phyloP scores from a whole-genome alignment of 2,329 filamentous ascomycete genomes.

The Fusarium camptoceras region DNA sequence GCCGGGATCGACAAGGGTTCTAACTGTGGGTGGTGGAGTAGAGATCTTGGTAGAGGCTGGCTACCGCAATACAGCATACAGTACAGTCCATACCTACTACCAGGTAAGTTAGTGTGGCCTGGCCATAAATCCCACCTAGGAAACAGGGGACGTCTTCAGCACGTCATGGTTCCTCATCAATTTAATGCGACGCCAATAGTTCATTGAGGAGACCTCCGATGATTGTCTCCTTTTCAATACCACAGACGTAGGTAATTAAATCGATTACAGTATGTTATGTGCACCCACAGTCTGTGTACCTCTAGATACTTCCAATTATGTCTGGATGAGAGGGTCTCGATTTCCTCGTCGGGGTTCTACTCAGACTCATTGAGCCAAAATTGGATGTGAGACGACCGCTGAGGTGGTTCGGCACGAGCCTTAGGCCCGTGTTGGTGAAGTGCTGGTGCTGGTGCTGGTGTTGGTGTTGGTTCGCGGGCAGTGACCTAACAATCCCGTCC shows the following conservation, averaged over 20 bases:
- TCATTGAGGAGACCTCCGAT: background rate
- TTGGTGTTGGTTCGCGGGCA: conserved; percentile 13
- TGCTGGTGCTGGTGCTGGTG: conserved; percentile 14
- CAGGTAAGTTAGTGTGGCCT: conserved; percentile 1
- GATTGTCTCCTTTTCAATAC: background rate
- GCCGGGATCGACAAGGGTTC: conserved; percentile 44
- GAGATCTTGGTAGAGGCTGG: conserved; percentile 25
- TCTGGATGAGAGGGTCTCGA: conserved; percentile 8
- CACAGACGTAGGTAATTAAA: background rate
- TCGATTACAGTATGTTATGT: background rate
- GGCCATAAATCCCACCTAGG: conserved; percentile 10
- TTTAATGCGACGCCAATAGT: conserved; percentile 17
- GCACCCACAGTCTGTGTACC: background rate
- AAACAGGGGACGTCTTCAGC: conserved; percentile 22
- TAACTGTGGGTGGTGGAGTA: conserved; percentile 37
- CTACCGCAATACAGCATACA: background rate
- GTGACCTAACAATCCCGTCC: background rate
- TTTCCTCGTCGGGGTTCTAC: conserved; percentile 19
- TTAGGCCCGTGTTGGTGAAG: conserved; percentile 22
- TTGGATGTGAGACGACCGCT: conserved; percentile 29
- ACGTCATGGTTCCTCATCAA: conserved; percentile 34
- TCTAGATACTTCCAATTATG: background rate
- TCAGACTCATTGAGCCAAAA: conserved; percentile 18
- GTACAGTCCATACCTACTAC: background rate
- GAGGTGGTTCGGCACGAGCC: conserved; percentile 39